Percentiles rank a stretch among this genome's conserved stretches.
Evolutionary conservation across 441 rosid genomes (phyloP).

Genomic region (Kokia cookei): DNA sequence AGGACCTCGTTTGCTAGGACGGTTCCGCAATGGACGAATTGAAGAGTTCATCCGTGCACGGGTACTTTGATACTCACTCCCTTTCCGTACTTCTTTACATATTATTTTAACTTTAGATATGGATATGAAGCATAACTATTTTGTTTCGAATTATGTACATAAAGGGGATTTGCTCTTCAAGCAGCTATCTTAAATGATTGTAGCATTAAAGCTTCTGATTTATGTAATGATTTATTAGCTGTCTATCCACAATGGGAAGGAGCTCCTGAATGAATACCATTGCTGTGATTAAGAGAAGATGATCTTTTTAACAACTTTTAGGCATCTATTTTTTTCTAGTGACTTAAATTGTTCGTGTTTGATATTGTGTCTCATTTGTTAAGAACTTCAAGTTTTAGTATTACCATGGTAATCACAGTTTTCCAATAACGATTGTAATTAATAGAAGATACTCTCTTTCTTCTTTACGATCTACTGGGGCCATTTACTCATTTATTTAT

Average conservation of each 20-base stretch:
- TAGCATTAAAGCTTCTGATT: neutral
- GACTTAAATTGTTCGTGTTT: neutral
- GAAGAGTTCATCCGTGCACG: conserved; percentile 91
- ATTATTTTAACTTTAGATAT: neutral
- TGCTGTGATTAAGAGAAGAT: neutral
- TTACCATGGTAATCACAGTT: neutral
- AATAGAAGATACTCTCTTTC: neutral
- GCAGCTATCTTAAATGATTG: neutral
- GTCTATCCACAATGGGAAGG: neutral
- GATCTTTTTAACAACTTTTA: neutral
- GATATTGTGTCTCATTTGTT: neutral
- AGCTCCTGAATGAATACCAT: neutral
- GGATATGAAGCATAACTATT: neutral
- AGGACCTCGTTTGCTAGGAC: conserved; percentile 74
- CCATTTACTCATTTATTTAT: neutral
- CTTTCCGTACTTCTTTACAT: neutral
- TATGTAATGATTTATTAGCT: neutral
- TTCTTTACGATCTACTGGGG: neutral
- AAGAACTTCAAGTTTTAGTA: neutral
- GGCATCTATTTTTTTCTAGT: neutral
- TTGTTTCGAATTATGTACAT: neutral
- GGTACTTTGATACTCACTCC: conserved; percentile 32
- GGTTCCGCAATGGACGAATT: conserved; percentile 76
- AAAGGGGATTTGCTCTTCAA: neutral
- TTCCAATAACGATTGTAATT: neutral